phyloP scores from a whole-genome alignment of 2,329 filamentous ascomycete species.

The Cytospora chrysosperma region DNA sequence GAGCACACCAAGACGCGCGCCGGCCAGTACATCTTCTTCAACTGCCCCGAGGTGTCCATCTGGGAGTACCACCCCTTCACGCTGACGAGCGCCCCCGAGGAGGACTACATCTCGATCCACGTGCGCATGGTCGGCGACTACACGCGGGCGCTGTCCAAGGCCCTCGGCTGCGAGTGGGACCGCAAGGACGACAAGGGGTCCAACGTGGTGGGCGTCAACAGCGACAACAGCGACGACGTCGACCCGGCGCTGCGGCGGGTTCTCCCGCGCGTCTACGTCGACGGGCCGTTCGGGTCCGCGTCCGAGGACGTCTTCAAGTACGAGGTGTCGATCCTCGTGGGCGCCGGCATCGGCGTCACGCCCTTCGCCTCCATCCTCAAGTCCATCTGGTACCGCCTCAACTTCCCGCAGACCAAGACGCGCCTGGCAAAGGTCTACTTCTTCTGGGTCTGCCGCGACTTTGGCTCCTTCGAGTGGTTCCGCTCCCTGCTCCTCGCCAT shows the following conservation, averaged over 20 bases:
- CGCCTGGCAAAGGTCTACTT: conserved; percentile 84
- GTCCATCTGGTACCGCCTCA: conserved; percentile 92
- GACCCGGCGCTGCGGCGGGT: conserved; percentile 71
- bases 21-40: conserved; percentile 87
- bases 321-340: conserved; percentile 75
- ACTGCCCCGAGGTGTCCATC: conserved; percentile 79
- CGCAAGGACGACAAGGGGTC: conserved; percentile 54
- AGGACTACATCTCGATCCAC: conserved; percentile 87
- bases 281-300: conserved; percentile 81
- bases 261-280: conserved; percentile 76
- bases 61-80: conserved; percentile 92
- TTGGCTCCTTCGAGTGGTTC: conserved; percentile 89
- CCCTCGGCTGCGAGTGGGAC: conserved; percentile 74
- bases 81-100: conserved; percentile 80
- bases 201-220: conserved; percentile 68
- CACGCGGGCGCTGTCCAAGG: conserved; percentile 66
- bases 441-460: conserved; percentile 89
- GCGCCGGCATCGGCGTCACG: conserved; percentile 82
- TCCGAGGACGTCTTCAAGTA: conserved; percentile 91
- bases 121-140: conserved; percentile 83
- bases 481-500: conserved; percentile 79
- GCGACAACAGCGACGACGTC: conserved; percentile 53
- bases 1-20: conserved; percentile 78
- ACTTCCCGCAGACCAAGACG: conserved; percentile 78
- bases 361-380: conserved; percentile 85